Evolutionary conservation across 495 filamentous ascomycete species (phyloP).

Genomic region (Parmelia sp.): DNA sequence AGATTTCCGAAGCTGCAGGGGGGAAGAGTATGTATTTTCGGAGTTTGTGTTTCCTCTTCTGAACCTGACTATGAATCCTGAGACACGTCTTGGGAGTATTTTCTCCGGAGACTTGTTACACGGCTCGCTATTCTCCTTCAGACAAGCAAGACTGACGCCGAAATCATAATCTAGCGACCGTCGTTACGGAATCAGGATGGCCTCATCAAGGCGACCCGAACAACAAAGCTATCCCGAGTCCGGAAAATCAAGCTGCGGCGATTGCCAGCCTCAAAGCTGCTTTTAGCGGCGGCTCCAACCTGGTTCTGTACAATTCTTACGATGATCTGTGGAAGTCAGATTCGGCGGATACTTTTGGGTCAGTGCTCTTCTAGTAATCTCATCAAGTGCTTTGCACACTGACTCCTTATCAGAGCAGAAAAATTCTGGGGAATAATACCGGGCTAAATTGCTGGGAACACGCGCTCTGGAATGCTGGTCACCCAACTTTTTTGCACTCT

Average conservation of each 20-base stretch:
- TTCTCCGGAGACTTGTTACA: no score
- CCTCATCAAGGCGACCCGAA: constrained; percentile 60
- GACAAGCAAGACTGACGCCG: no score
- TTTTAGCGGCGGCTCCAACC: constrained; percentile 41
- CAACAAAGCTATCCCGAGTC: constrained; percentile 55
- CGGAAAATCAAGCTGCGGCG: constrained; percentile 56
- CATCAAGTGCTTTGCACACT: not conserved
- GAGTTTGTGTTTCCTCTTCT: no score
- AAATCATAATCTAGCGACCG: no score
- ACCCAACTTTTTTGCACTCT: not conserved
- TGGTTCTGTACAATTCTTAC: constrained; percentile 69
- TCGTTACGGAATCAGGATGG: constrained; percentile 83
- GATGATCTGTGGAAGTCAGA: constrained; percentile 78
- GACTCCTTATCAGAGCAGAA: not conserved
- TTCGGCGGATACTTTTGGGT: constrained; percentile 49
- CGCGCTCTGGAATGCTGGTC: not conserved
- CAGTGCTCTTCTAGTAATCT: not conserved
- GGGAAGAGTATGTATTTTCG: constrained; percentile 52
- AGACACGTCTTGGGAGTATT: no score
- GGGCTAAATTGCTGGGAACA: not conserved
- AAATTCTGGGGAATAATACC: not conserved
- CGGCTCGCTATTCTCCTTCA: no score
- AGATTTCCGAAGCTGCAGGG: constrained; percentile 44
- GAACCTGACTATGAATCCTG: no score
- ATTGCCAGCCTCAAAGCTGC: constrained; percentile 52